Conservation (phyloP, 495 filamentous ascomycete species). For the Penicillium turbatum region DNA sequence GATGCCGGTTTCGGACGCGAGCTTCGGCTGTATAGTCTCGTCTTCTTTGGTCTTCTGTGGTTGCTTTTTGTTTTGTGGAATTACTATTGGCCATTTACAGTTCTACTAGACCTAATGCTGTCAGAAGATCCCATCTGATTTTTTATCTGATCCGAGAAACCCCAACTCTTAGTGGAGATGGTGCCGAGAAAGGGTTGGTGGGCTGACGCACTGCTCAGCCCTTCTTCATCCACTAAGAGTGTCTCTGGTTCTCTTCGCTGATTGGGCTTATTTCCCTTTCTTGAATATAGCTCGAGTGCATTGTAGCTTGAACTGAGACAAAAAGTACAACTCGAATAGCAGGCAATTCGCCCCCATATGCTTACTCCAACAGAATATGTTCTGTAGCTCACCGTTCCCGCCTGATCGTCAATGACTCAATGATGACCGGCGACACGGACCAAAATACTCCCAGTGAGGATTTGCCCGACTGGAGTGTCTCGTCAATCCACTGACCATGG, state of each 20-base stretch:
- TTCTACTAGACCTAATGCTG: background rate
- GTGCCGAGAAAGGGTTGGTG: constrained; percentile 18
- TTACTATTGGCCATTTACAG: background rate
- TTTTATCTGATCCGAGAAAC: constrained; percentile 28
- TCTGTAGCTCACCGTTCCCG: constrained; percentile 1
- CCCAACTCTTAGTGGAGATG: constrained; percentile 1
- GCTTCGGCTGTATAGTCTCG: constrained; percentile 8
- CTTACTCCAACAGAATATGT: background rate
- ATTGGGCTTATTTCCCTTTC: constrained; percentile 4
- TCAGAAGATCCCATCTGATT: background rate
- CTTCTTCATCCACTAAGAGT: background rate
- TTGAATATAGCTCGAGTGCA: background rate
- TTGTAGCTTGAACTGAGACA: background rate
- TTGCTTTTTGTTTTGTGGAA: background rate
- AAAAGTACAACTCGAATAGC: background rate
- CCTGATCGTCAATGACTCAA: constrained; percentile 3
- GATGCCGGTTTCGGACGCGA: constrained; percentile 30
- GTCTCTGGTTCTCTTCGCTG: constrained; percentile 6
- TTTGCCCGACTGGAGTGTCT: constrained; percentile 9
- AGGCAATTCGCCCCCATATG: background rate
- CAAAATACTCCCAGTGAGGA: background rate
- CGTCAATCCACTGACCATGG: constrained; percentile 18
- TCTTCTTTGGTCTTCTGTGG: background rate
- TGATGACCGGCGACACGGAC: background rate
- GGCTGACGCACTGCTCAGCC: constrained; percentile 16